Conservation (phyloP, 306 rosid species). For the Citrullus colocynthis region DNA sequence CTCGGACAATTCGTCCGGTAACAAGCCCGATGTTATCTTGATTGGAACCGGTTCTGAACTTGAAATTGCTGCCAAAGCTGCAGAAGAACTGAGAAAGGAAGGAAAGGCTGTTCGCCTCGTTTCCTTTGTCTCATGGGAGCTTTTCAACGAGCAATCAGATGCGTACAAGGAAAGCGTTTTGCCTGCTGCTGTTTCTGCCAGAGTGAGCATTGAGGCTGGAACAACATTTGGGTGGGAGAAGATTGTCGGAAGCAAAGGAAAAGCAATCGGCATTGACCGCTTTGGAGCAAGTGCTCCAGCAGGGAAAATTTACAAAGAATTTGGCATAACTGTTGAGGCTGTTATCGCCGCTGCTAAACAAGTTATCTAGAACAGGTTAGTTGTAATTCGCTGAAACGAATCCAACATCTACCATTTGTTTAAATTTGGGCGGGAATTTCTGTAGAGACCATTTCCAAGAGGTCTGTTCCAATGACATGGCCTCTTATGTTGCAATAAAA, state of each 20-base stretch:
- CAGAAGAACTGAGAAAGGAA: conserved; percentile 75
- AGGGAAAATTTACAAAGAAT: conserved; percentile 70
- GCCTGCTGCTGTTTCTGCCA: conserved; percentile 69
- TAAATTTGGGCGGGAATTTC: not conserved
- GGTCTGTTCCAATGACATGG: not conserved
- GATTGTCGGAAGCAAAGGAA: conserved; percentile 73
- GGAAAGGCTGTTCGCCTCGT: conserved; percentile 89
- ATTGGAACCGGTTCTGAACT: conserved; percentile 88
- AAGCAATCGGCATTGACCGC: conserved; percentile 74
- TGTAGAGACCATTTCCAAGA: conserved; percentile 9
- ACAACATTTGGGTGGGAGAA: conserved; percentile 89
- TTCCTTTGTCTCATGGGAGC: conserved; percentile 86
- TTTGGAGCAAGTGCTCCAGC: conserved; percentile 99
- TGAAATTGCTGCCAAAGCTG: conserved; percentile 88
- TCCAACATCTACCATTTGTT: conserved; percentile 1
- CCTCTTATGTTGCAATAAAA: conserved; percentile 8
- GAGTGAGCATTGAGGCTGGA: conserved; percentile 97
- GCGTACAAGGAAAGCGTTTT: conserved; percentile 89
- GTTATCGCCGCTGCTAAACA: conserved; percentile 76
- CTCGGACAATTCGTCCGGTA: conserved; percentile 71
- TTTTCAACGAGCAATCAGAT: conserved; percentile 71
- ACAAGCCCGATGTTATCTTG: conserved; percentile 94
- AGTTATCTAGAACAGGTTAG: conserved; percentile 20
- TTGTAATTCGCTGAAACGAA: not conserved
- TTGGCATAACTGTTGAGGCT: conserved; percentile 76